phyloP scores from a whole-genome alignment of 257 asterid species.

The Nyctanthes arbortristis region DNA sequence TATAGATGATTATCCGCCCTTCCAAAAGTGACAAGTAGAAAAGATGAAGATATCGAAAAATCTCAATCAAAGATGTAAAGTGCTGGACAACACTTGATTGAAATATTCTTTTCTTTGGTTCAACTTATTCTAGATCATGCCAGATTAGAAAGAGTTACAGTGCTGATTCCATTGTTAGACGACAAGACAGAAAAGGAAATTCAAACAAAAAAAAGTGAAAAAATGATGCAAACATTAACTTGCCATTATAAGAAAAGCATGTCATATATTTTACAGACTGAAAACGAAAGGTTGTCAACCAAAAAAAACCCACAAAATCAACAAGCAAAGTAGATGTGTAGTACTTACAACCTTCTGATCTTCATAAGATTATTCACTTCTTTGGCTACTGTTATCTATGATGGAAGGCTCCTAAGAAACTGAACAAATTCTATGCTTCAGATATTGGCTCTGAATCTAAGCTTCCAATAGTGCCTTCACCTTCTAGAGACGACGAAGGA shows the following conservation, averaged over 20 bases:
- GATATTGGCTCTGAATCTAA: conserved; percentile 47
- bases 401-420: conserved; percentile 20
- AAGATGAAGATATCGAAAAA: too few relatives aligned
- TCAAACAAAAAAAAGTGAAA: neutral
- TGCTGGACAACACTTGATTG: too few relatives aligned
- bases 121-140: too few relatives aligned
- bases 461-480: conserved; percentile 43
- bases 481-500: conserved; percentile 35
- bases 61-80: too few relatives aligned
- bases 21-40: too few relatives aligned
- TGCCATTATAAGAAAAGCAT: neutral
- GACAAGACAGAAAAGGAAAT: neutral
- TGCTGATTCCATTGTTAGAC: neutral
- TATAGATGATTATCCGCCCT: too few relatives aligned
- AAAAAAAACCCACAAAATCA: conserved; percentile 16
- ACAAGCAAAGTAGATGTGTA: conserved; percentile 43
- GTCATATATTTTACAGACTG: conserved; percentile 4
- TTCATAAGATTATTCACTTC: conserved; percentile 22
- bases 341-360: conserved; percentile 20
- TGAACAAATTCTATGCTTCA: conserved; percentile 39
- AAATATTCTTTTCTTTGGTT: too few relatives aligned
- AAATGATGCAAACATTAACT: too few relatives aligned
- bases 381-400: conserved; percentile 30
- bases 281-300: conserved; percentile 11
- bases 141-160: neutral